These are phyloP conservation scores for Leccinum ambiguum DNA, from an alignment of 1,284 basidiomycete genomes.

Conservation along the genomic window DNA sequence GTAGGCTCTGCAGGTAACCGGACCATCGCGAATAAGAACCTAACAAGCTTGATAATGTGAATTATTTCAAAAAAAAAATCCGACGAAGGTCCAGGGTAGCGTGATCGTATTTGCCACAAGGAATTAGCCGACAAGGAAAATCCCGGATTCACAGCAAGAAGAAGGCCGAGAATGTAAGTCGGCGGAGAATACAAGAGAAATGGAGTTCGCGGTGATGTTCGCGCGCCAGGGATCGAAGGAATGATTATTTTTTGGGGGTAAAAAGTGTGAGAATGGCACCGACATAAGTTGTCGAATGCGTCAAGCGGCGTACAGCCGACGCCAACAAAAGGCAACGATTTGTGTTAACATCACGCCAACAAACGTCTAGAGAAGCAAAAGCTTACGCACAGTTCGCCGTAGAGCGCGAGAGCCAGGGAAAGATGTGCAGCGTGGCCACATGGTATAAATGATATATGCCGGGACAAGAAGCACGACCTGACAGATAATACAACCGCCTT, in stretches of 20 bases:
- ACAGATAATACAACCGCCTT: constrained; percentile 64
- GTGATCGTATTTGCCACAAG: constrained; percentile 12
- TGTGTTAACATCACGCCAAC: constrained; percentile 12
- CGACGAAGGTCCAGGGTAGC: constrained; percentile 7
- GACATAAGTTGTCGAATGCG: constrained; percentile 14
- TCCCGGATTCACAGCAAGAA: constrained; percentile 25
- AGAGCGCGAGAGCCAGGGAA: constrained; percentile 59
- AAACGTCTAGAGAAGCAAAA: constrained; percentile 2
- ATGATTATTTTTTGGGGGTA: constrained; percentile 22
- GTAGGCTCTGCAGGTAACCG: constrained; percentile 68
- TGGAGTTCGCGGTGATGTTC: constrained; percentile 23
- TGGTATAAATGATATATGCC: constrained; percentile 41
- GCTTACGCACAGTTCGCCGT: constrained; percentile 57
- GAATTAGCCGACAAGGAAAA: constrained; percentile 18
- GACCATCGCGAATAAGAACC: constrained; percentile 56
- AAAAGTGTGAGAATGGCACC: constrained; percentile 14
- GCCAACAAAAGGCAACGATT: constrained; percentile 10
- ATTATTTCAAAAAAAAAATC: constrained; percentile 13
- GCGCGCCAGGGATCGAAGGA: constrained; percentile 15
- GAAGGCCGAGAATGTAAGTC: constrained; percentile 11
- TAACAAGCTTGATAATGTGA: constrained; percentile 35
- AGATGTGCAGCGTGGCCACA: constrained; percentile 61
- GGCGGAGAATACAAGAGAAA: constrained; percentile 19
- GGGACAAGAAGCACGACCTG: constrained; percentile 50
- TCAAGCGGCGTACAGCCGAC: constrained; percentile 17